These are phyloP conservation scores for Mrakia frigida DNA, from an alignment of 768 basidiomycete genomes.

Conservation along the genomic window DNA sequence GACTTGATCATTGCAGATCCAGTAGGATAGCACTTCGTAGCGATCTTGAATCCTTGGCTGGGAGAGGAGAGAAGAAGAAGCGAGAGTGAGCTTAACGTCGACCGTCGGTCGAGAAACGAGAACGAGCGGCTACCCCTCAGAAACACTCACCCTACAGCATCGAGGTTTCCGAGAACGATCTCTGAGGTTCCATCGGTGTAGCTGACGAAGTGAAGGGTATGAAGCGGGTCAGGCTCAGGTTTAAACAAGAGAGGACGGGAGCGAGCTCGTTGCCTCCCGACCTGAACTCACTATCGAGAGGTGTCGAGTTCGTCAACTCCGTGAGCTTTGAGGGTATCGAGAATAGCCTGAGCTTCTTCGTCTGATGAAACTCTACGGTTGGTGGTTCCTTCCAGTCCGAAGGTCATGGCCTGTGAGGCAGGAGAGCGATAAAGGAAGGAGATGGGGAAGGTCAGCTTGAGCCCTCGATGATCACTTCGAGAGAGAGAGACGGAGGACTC, in stretches of 20 bases:
- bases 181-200: slow-evolving; percentile 58
- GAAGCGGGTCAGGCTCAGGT: no score
- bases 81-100: not conserved
- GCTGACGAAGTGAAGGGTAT: not conserved
- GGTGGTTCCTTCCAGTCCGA: slow-evolving; percentile 47
- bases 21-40: slow-evolving; percentile 18
- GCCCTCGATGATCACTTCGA: not conserved
- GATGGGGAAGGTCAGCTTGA: not conserved
- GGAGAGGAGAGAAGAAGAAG: not conserved
- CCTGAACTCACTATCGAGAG: slow-evolving; percentile 39
- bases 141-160: slow-evolving; percentile 7
- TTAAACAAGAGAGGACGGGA: no score
- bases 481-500: not conserved
- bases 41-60: not conserved
- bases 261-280: no score
- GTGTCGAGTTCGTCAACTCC: slow-evolving; percentile 53
- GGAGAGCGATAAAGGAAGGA: not conserved
- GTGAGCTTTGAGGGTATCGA: slow-evolving; percentile 49
- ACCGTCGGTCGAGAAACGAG: not conserved
- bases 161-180: slow-evolving; percentile 7
- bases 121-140: no score
- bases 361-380: slow-evolving; percentile 46
- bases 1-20: not conserved
- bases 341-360: slow-evolving; percentile 45
- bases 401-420: slow-evolving; percentile 24